Evolutionary conservation across 257 asterid genomes (phyloP).

Genomic region (Capsicum rhomboideum): DNA sequence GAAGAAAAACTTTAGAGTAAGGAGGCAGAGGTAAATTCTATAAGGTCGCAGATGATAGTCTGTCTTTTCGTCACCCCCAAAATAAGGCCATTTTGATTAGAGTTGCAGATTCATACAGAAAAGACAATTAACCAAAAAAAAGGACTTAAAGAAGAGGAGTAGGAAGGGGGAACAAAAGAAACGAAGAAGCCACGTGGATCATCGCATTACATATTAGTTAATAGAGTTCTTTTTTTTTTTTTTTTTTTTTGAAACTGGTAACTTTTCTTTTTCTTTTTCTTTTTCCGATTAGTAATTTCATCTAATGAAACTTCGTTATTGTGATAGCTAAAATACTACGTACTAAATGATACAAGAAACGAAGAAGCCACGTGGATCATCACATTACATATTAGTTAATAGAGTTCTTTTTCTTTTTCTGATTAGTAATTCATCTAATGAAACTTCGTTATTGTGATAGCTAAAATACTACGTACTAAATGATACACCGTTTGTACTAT

Average conservation of each 20-base stretch:
- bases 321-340: background rate
- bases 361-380: background rate
- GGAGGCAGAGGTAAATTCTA: background rate
- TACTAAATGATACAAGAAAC: background rate
- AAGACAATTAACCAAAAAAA: background rate
- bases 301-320: background rate
- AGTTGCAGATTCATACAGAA: background rate
- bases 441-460: too few relatives aligned
- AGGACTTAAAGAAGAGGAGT: background rate
- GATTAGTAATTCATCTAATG: background rate
- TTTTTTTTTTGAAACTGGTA: too few relatives aligned
- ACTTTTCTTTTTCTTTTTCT: too few relatives aligned
- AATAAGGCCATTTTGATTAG: background rate
- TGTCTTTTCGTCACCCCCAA: background rate
- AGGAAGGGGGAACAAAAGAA: background rate
- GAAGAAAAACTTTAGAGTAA: background rate
- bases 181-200: background rate
- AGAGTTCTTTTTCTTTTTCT: background rate
- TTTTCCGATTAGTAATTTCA: background rate
- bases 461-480: background rate
- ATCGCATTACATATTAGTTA: background rate
- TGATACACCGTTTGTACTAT: background rate
- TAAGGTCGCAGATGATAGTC: background rate
- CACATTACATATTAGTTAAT: background rate
- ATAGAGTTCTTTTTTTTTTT: background rate